A percentile compares a stretch with the other conserved stretches of the same genome.
Evolutionary conservation across 225 moss, liverwort and hornwort species (phyloP).

Genomic region (Polytrichum formosum): DNA sequence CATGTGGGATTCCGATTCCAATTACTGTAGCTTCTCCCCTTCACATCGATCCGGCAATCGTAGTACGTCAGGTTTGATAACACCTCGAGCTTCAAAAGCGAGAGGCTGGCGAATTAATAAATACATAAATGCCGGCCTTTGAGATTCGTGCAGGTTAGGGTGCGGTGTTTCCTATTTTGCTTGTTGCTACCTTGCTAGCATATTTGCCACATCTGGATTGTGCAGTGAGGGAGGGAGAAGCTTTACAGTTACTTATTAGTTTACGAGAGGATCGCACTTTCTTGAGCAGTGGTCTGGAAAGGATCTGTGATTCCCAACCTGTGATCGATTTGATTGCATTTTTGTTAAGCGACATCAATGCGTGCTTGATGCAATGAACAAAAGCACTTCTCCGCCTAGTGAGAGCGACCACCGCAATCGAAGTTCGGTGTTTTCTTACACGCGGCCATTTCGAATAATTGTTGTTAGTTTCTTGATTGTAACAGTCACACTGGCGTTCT

Average conservation of each 20-base stretch:
- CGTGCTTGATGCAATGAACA: not conserved
- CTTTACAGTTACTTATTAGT: too few relatives aligned
- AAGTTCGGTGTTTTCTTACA: not conserved
- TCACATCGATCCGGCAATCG: not conserved
- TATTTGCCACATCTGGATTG: too few relatives aligned
- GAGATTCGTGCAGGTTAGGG: not conserved
- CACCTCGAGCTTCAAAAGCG: not conserved
- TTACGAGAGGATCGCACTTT: not conserved
- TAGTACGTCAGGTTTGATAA: not conserved
- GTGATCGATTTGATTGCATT: not conserved
- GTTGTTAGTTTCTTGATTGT: constrained; percentile 4
- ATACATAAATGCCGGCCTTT: not conserved
- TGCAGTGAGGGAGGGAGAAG: too few relatives aligned
- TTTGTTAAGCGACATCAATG: not conserved
- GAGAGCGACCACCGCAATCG: not conserved
- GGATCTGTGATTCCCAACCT: not conserved
- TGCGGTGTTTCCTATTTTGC: not conserved
- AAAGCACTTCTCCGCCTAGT: not conserved
- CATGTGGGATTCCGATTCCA: not conserved
- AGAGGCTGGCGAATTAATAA: not conserved
- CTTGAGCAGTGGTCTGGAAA: not conserved
- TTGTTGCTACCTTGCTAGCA: not conserved
- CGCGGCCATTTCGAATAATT: not conserved
- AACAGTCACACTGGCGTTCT: constrained; percentile 33
- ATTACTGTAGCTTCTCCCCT: not conserved